These are phyloP conservation scores for Theobroma cacao DNA, from an alignment of 345 rosid genomes.

Conservation along the genomic window DNA sequence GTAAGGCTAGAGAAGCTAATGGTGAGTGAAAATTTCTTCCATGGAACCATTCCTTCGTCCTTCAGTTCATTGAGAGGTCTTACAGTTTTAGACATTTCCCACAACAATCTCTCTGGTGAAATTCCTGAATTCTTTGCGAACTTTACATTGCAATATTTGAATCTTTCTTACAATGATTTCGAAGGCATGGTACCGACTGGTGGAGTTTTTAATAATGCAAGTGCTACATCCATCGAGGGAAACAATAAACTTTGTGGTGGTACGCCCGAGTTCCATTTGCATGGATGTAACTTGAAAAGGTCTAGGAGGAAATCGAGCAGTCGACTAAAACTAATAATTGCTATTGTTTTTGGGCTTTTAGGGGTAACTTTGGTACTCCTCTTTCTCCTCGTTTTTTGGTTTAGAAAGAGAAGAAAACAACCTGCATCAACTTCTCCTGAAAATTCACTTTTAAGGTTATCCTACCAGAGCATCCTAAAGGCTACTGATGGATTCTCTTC, in stretches of 20 bases:
- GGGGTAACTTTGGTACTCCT: not conserved
- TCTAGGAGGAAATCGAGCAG: not conserved
- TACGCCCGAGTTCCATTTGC: not conserved
- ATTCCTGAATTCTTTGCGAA: constrained; percentile 17
- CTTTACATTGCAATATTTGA: not conserved
- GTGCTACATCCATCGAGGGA: constrained; percentile 22
- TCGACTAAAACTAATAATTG: not conserved
- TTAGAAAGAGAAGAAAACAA: not conserved
- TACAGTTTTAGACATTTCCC: constrained; percentile 29
- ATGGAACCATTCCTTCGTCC: constrained; percentile 29
- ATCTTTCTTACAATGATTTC: constrained; percentile 36
- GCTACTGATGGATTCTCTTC: constrained; percentile 11
- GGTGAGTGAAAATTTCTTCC: constrained; percentile 18
- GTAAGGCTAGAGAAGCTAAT: not conserved
- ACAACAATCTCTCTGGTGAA: constrained; percentile 25
- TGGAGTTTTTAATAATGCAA: constrained; percentile 12
- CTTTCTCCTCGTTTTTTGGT: not conserved
- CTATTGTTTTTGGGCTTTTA: not conserved
- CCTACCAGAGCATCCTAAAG: not conserved
- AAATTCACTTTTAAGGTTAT: not conserved
- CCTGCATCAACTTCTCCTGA: not conserved
- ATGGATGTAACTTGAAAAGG: not conserved
- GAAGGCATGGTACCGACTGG: constrained; percentile 23
- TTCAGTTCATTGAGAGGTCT: constrained; percentile 29
- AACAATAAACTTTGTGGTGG: constrained; percentile 40